Evolutionary conservation across 768 basidiomycete species (phyloP), one percentile per base, ranked within the genome.

Genomic region (Mycena latifolia): DNA sequence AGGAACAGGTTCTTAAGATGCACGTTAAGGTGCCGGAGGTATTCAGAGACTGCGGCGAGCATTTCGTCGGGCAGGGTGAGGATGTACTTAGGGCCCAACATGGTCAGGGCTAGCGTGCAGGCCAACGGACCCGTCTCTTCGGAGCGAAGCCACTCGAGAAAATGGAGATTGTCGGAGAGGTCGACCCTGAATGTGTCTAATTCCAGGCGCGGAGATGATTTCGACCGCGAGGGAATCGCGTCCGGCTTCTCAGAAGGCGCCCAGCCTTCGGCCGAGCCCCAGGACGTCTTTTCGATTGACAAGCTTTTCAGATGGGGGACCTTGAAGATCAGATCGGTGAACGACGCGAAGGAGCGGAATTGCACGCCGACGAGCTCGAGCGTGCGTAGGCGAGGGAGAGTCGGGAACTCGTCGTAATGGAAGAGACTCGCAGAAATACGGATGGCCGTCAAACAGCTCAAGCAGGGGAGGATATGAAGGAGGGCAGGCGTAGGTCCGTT

Each of bases 401-500:
- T 10, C 24, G 58, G 47, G 17, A 29, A 14, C n/a, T n/a, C n/a
- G 11, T 37, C 33, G 20, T n/a, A 60, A 24, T 51, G 35, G 10
- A 60, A 60, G 58, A 60, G 20, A 20, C 48, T 51, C 35, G 47
- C 20, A 9, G 27, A 14, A 2, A 60, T n/a, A 9, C 48, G 47
- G 11, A 60, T 7, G 25, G 37, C n/a, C 29, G 39, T 22, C 15
- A 60, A 37, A n/a, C 35, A 24, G 48, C n/a, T n/a, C n/a, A n/a
- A n/a, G n/a, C n/a, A n/a, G n/a, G 58, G 58, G 17, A 60, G 24
- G 35, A 60, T 35, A 18, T n/a, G 18, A 35, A 50, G n/a, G 11
- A 60, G 41, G 20, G 41, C 20, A 43, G 20, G 20, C 41, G 20
- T 12, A n/a, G 41, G 41, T 7, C 41, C 41, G 41, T 43, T 43